phyloP scores from a whole-genome alignment of 139 green algal species.

The Chlamydomonas sp. region DNA sequence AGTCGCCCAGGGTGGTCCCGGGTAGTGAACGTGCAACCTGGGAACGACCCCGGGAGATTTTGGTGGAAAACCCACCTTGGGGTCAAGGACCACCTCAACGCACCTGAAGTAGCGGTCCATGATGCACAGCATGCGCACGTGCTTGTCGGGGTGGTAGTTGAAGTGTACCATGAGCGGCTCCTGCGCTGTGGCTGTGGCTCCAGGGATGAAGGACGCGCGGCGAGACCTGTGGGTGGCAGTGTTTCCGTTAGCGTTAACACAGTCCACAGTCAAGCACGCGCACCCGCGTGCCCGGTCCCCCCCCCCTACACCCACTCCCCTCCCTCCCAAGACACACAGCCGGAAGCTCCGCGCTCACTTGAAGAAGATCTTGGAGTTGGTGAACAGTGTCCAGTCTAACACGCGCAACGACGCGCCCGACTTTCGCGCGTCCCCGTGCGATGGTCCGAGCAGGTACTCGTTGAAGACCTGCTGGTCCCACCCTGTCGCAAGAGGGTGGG shows the following conservation, averaged over 20 bases:
- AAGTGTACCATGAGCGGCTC: constrained; percentile 44
- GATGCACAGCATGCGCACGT: constrained; percentile 49
- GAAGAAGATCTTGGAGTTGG: constrained; percentile 47
- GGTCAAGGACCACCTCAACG: too few species aligned
- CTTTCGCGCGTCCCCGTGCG: constrained; percentile 22
- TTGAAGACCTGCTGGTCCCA: constrained; percentile 35
- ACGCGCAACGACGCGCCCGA: constrained; percentile 28
- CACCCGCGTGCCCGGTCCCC: too few species aligned
- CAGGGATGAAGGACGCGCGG: constrained; percentile 28
- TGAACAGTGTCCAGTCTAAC: constrained; percentile 32
- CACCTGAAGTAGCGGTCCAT: constrained; percentile 31
- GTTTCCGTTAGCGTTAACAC: too few species aligned
- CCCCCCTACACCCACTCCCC: too few species aligned
- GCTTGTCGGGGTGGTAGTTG: constrained; percentile 55
- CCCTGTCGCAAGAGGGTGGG: too few species aligned
- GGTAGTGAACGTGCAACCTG: too few species aligned
- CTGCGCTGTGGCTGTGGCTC: constrained; percentile 13
- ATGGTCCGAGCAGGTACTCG: constrained; percentile 28
- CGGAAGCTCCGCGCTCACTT: constrained; percentile 12
- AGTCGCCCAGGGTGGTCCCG: too few species aligned
- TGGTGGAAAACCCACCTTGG: too few species aligned
- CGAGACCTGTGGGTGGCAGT: constrained; percentile 25
- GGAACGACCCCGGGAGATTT: too few species aligned
- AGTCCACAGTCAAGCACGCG: too few species aligned
- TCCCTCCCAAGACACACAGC: not conserved